Evolutionary conservation across 1,139 yeast genomes (phyloP).

Genomic region (Pichia norvegensis): DNA sequence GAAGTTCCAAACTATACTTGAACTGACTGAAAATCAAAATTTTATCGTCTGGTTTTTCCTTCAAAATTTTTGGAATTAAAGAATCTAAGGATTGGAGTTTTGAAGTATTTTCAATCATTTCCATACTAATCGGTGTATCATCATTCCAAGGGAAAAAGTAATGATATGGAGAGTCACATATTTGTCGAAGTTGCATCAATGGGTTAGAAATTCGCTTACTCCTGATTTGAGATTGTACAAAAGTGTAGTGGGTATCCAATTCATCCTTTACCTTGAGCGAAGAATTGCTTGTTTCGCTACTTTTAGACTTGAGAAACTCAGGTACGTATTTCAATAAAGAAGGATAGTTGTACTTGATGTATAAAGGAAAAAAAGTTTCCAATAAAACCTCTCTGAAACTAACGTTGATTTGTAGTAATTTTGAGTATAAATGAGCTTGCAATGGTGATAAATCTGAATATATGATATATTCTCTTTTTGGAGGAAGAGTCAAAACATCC

Average conservation of each 20-base stretch:
- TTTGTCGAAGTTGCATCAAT: constrained; percentile 75
- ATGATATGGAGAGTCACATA: constrained; percentile 79
- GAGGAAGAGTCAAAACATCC: constrained; percentile 69
- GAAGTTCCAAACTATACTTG: constrained; percentile 64
- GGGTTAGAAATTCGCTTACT: constrained; percentile 51
- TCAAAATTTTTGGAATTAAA: constrained; percentile 43
- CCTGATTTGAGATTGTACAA: constrained; percentile 21
- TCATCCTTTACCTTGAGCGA: not conserved
- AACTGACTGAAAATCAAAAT: constrained; percentile 79
- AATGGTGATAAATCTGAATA: constrained; percentile 58
- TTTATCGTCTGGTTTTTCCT: constrained; percentile 40
- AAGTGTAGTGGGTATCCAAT: constrained; percentile 20
- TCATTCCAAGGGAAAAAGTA: constrained; percentile 74
- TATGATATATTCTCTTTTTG: constrained; percentile 80
- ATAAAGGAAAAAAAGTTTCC: constrained; percentile 36
- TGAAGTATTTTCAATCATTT: constrained; percentile 46
- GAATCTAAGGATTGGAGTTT: constrained; percentile 66
- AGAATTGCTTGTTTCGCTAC: not conserved
- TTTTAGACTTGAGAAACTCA: constrained; percentile 1
- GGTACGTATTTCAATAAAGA: constrained; percentile 1
- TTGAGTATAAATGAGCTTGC: constrained; percentile 33
- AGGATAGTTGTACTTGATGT: constrained; percentile 37
- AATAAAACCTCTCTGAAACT: constrained; percentile 12
- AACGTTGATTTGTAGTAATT: constrained; percentile 2
- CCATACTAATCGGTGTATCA: constrained; percentile 22